These are phyloP conservation scores for Syzygium aromaticum DNA, from an alignment of 345 rosid species.

Conservation along the genomic window DNA sequence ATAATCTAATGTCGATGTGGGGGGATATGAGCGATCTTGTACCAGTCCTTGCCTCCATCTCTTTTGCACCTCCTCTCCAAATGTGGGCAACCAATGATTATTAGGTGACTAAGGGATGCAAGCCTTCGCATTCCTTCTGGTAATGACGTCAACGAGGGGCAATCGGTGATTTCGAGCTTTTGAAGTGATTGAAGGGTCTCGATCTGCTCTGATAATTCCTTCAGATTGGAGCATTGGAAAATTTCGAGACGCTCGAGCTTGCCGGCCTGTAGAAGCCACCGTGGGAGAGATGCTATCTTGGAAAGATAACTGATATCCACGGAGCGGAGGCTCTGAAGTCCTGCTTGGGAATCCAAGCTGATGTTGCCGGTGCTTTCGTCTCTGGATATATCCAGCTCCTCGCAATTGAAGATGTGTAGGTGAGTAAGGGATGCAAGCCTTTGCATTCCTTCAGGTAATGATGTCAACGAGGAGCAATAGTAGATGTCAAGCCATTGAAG, in stretches of 20 bases:
- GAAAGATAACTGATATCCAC: fast-evolving
- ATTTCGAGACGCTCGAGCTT: fast-evolving
- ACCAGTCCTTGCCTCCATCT: background rate
- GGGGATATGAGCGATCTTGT: background rate
- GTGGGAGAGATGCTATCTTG: too few species aligned
- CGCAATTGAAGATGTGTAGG: fast-evolving
- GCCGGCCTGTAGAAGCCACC: background rate
- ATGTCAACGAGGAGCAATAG: too few species aligned
- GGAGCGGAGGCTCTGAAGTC: background rate
- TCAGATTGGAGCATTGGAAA: fast-evolving
- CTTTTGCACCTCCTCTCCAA: background rate
- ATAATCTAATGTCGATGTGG: fast-evolving
- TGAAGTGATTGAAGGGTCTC: background rate
- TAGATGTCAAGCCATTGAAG: too few species aligned
- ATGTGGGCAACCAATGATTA: fast-evolving
- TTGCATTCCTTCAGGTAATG: too few species aligned
- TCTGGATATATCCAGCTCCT: background rate
- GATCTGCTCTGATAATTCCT: background rate
- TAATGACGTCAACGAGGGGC: background rate
- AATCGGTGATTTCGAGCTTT: fast-evolving
- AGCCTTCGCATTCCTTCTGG: background rate
- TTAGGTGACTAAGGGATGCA: background rate
- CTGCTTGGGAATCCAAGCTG: background rate
- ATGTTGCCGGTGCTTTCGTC: background rate
- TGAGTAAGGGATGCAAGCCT: too few species aligned